Evolutionary conservation across 1,284 basidiomycete species (phyloP), one percentile per base, ranked within the genome.

Genomic region (Microbotryum violaceum): DNA sequence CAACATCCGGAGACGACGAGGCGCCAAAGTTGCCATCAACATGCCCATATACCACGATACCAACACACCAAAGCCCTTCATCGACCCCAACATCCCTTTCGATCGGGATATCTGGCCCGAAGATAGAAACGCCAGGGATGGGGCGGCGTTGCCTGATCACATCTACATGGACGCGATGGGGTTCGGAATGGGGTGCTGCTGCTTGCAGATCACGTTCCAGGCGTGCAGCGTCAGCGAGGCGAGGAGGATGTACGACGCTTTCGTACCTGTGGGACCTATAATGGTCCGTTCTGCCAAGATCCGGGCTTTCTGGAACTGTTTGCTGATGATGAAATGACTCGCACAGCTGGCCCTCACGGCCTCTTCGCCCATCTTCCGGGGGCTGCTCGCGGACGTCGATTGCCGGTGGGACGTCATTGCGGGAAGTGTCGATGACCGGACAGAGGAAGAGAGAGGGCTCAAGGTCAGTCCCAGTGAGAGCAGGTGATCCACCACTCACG

Each of bases 101-200:
- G 82, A 91, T 61, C 83, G 92, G 56, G 76, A 81, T 49, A 75
- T 88, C 42, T 94, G 89, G 72, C 78, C 85, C 12, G 91, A 91
- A 72, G 92, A 94, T 75, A 69, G 80, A 65, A 88, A 94, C 79
- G 92, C 92, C 2, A 88, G 86, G 74, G 80, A 85, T 61, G 91
- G 90, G 6, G 90, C 91, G 12, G 93, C 92, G 12, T 80, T 89
- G 55, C 79, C 81, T 16, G 86, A 94, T 75, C 92, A 97, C 76
- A 92, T 99, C 70, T 98, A 98, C 76, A 84, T 98, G 81, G 96
- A 99, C 76, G 93, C 96, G 2, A 97, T 97, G 96, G 94, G 93
- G 27, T 99, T 99, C 75, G 96, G 96, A 50, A 98, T 97, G 94
- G 96, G 96, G 4, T 97, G 94, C 73, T 96, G 91, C 73, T 98